phyloP scores from a whole-genome alignment of 2,329 filamentous ascomycete species.

The Scortechinia acanthostroma region DNA sequence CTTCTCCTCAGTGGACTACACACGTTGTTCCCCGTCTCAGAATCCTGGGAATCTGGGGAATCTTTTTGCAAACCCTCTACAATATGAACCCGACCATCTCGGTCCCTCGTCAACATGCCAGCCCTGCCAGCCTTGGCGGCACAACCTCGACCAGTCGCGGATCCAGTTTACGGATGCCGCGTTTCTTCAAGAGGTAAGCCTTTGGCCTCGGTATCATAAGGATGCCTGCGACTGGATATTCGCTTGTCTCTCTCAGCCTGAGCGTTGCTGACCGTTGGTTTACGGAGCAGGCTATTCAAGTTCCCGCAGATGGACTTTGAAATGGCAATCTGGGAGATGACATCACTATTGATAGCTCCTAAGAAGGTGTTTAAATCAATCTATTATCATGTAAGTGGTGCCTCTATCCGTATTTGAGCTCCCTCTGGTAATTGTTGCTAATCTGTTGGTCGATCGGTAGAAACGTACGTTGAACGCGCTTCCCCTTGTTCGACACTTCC shows the following conservation, averaged over 20 bases:
- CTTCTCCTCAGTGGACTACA: no score
- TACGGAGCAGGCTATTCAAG: constrained; percentile 48
- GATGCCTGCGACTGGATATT: no score
- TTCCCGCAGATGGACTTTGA: constrained; percentile 72
- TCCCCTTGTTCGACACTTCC: no score
- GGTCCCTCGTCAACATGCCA: constrained; percentile 47
- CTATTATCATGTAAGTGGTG: constrained; percentile 60
- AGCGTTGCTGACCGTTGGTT: neutral
- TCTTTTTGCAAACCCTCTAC: no score
- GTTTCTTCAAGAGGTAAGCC: constrained; percentile 54
- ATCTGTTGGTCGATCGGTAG: no score
- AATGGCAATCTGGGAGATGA: constrained; percentile 70
- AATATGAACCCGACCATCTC: constrained; percentile 53
- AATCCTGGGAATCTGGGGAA: no score
- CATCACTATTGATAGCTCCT: constrained; percentile 57
- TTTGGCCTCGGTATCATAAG: no score
- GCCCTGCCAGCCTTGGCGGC: constrained; percentile 39
- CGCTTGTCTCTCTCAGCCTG: no score
- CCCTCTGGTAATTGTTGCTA: no score
- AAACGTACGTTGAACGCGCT: neutral
- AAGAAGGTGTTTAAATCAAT: constrained; percentile 68
- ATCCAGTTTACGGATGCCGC: constrained; percentile 50
- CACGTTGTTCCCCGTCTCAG: no score
- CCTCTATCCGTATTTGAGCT: no score
- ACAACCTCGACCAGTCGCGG: constrained; percentile 37